Conservation (phyloP, 2,329 filamentous ascomycete species). For the Ceratocystis huliohia region DNA sequence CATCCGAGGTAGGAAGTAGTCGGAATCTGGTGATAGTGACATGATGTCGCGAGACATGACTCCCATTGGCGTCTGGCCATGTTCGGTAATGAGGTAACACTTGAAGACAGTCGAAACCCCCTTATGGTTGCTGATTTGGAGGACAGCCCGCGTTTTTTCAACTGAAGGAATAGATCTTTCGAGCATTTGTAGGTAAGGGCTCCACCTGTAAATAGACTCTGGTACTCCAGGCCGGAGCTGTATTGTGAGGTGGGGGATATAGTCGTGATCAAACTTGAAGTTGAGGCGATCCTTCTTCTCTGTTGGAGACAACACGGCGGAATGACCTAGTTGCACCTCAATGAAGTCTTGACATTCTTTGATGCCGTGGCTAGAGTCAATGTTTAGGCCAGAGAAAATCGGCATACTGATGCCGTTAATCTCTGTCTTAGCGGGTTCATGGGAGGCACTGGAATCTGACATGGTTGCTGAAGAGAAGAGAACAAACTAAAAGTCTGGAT, state of each 20-base stretch:
- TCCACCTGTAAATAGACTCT: not conserved
- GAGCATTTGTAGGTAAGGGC: not conserved
- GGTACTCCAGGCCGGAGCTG: not conserved
- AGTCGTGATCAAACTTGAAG: conserved; percentile 3
- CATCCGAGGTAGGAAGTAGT: not conserved
- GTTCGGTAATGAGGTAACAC: not conserved
- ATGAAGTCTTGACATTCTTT: conserved; percentile 9
- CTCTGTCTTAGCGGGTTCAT: not conserved
- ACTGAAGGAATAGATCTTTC: not conserved
- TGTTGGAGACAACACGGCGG: not conserved
- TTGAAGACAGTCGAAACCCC: not conserved
- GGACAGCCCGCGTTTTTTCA: not conserved
- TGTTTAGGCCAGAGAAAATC: not conserved
- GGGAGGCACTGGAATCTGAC: not conserved
- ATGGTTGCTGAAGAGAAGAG: not conserved
- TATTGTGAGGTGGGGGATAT: not conserved
- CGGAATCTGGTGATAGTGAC: not conserved
- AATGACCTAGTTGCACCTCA: not conserved
- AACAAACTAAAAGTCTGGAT: not conserved
- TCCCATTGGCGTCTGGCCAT: not conserved
- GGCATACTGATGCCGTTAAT: not conserved
- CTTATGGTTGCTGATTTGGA: not conserved
- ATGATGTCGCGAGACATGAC: not conserved
- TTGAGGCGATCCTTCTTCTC: not conserved
- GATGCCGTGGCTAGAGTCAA: not conserved